These are phyloP conservation scores for Nemania sp. DNA, from an alignment of 2,329 filamentous ascomycete genomes.

Conservation along the genomic window DNA sequence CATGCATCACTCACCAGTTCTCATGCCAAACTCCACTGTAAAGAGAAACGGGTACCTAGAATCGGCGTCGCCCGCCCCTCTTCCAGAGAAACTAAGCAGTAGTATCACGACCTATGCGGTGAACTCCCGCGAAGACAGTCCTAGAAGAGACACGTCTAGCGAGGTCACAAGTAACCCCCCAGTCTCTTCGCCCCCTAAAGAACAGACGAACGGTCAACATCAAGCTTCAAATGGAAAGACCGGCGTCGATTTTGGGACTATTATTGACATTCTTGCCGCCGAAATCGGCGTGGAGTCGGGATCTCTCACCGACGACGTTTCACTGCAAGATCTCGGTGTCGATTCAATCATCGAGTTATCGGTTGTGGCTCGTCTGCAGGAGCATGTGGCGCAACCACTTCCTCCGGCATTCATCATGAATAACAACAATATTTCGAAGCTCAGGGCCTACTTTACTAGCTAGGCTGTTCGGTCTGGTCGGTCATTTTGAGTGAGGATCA, in stretches of 20 bases:
- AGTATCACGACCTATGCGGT: not conserved
- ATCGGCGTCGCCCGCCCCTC: not conserved
- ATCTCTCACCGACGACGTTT: conserved; percentile 2
- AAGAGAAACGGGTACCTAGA: not conserved
- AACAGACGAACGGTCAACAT: not conserved
- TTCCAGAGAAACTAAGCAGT: not conserved
- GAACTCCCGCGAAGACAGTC: not conserved
- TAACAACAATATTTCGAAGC: not conserved
- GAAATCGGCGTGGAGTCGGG: conserved; percentile 1
- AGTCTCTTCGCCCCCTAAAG: not conserved
- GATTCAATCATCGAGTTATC: conserved; percentile 2
- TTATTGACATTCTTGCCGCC: not conserved
- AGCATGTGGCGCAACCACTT: not conserved
- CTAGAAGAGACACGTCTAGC: not conserved
- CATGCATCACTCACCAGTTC: not conserved
- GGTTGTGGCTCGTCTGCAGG: conserved; percentile 1
- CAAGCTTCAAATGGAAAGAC: not conserved
- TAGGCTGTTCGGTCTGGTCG: too few species aligned
- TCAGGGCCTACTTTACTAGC: not conserved
- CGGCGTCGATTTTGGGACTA: not conserved
- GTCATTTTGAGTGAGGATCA: too few species aligned
- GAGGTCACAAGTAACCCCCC: not conserved
- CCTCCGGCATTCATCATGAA: conserved; percentile 1
- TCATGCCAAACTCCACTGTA: not conserved
- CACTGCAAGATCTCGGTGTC: conserved; percentile 4